Evolutionary conservation across 257 asterid genomes (phyloP).

Genomic region (Scutellaria baicalensis): DNA sequence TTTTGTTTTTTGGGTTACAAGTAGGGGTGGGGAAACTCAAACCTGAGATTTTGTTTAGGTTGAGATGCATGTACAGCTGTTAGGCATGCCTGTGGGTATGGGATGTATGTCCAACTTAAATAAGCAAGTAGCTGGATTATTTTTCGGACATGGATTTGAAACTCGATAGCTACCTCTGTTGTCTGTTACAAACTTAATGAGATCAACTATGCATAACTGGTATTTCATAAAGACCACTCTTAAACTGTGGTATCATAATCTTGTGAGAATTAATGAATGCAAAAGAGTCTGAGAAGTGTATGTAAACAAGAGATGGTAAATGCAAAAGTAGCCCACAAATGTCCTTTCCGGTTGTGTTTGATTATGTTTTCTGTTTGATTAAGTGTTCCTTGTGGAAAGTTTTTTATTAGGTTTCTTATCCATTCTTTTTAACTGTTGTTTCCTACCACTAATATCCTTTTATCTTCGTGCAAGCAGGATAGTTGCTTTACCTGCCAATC

Average conservation of each 20-base stretch:
- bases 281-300: background rate
- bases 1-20: no score
- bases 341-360: background rate
- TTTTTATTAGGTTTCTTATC: background rate
- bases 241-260: background rate
- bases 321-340: background rate
- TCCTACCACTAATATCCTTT: background rate
- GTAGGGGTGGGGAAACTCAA: no score
- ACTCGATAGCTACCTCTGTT: background rate
- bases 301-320: background rate
- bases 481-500: constrained; percentile 70
- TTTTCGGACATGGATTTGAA: background rate
- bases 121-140: background rate
- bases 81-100: no score
- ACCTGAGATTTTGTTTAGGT: no score
- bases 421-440: background rate
- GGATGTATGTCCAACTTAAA: constrained; percentile 5
- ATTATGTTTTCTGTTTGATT: background rate
- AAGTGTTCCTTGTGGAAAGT: background rate
- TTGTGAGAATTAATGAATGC: background rate
- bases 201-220: background rate
- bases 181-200: background rate
- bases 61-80: no score
- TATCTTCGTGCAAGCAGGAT: constrained; percentile 45
- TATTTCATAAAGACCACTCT: background rate